A percentile compares a stretch with the other conserved stretches of the same genome.
Evolutionary conservation across 106 monocot species (phyloP).

Genomic region (Gastrodia elata): DNA sequence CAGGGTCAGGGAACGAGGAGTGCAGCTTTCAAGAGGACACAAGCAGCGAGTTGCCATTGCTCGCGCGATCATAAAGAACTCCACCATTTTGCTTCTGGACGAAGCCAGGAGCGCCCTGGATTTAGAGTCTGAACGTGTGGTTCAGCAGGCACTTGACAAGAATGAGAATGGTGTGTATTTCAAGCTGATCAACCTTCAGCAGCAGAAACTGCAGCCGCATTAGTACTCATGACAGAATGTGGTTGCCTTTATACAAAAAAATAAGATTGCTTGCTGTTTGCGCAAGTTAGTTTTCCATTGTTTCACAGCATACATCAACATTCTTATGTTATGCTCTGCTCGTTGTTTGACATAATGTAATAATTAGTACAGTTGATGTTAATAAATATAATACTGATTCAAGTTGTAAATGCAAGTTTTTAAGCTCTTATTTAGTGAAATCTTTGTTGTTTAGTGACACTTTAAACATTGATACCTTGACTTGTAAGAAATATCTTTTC

Average conservation of each 20-base stretch:
- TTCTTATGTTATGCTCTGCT: not conserved
- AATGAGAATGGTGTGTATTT: constrained; percentile 60
- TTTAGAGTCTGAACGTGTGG: constrained; percentile 57
- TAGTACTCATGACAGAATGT: not conserved
- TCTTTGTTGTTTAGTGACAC: too few relatives aligned
- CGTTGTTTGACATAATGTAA: not conserved
- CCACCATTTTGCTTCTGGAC: constrained; percentile 52
- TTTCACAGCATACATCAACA: not conserved
- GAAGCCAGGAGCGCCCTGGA: constrained; percentile 69
- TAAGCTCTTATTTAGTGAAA: too few relatives aligned
- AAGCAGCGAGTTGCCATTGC: too few relatives aligned
- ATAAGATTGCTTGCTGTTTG: not conserved
- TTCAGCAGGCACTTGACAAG: constrained; percentile 62
- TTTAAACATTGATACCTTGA: too few relatives aligned
- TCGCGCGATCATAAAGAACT: constrained; percentile 33
- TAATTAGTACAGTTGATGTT: not conserved
- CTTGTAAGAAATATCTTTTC: too few relatives aligned
- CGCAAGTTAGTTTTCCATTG: not conserved
- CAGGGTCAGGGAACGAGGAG: too few relatives aligned
- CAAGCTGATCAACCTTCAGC: constrained; percentile 79
- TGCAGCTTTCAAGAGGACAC: too few relatives aligned
- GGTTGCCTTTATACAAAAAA: not conserved
- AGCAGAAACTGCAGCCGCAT: constrained; percentile 39
- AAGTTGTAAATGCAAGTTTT: too few relatives aligned
- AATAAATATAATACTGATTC: not conserved